These are phyloP conservation scores for Dentipellis fragilis DNA, from an alignment of 768 basidiomycete species.

Conservation along the genomic window DNA sequence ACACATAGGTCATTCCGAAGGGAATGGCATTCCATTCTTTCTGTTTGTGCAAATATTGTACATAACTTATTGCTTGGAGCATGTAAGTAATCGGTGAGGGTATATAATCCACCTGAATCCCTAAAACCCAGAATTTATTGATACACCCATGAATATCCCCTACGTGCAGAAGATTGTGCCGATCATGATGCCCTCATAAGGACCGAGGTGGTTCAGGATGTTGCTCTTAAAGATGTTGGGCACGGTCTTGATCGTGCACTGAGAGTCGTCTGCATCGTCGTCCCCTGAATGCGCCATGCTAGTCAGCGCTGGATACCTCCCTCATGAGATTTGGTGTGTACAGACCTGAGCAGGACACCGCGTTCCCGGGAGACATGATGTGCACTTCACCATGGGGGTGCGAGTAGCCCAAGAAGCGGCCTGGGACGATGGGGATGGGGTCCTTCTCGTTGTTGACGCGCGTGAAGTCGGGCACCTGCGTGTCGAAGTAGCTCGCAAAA, in stretches of 20 bases:
- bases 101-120: background rate
- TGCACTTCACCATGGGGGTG: conserved; percentile 10
- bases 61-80: background rate
- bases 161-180: conserved; percentile 34
- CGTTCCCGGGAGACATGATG: conserved; percentile 3
- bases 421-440: conserved; percentile 8
- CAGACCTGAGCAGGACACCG: conserved; percentile 4
- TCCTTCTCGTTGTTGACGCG: conserved; percentile 12
- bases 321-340: background rate
- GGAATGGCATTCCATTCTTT: too few relatives aligned
- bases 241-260: conserved; percentile 47
- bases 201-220: conserved; percentile 49
- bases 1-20: too few relatives aligned
- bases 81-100: background rate
- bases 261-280: conserved; percentile 43
- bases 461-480: conserved; percentile 8
- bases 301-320: background rate
- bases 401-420: conserved; percentile 6
- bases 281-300: conserved; percentile 14
- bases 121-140: background rate
- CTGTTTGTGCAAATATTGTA: too few relatives aligned
- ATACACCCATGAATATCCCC: background rate
- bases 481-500: conserved; percentile 9
- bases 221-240: conserved; percentile 30
- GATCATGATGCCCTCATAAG: conserved; percentile 44